Evolutionary conservation across 257 asterid genomes (phyloP).

Genomic region (Scutellaria baicalensis): DNA sequence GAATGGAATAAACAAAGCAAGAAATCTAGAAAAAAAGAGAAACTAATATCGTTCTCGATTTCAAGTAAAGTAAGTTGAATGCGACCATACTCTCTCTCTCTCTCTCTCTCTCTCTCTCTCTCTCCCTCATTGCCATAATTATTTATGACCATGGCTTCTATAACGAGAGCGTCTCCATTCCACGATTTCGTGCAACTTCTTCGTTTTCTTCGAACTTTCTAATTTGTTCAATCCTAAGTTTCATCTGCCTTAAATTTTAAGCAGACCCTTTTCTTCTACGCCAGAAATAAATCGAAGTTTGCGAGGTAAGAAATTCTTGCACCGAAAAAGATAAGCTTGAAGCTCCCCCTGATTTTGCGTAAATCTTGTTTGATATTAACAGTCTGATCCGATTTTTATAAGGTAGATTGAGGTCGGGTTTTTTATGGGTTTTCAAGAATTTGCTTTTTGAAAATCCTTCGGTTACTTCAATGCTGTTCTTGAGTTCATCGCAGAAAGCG

Average conservation of each 20-base stretch:
- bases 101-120: neutral
- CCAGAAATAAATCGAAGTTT: neutral
- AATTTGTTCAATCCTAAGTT: conserved; percentile 1
- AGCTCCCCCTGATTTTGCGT: conserved; percentile 3
- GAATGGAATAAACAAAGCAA: neutral
- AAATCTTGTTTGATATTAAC: neutral
- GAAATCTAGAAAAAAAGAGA: neutral
- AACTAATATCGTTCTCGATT: neutral
- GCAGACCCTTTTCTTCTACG: neutral
- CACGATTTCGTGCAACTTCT: conserved; percentile 3
- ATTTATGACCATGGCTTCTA: neutral
- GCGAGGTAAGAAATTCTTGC: neutral
- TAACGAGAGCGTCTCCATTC: neutral
- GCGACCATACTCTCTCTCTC: conserved; percentile 1
- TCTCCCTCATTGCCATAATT: neutral
- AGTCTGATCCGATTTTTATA: neutral
- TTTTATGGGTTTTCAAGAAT: neutral
- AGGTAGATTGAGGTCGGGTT: neutral
- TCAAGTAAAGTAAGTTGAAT: conserved; percentile 3
- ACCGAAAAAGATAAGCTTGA: too few relatives aligned
- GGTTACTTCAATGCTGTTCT: too few relatives aligned
- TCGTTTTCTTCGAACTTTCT: neutral
- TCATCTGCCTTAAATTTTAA: neutral
- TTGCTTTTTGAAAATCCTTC: neutral
- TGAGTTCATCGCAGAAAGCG: too few relatives aligned